Evolutionary conservation across 1,139 yeast species (phyloP).

Genomic region (Magnusiomyces fungicola): DNA sequence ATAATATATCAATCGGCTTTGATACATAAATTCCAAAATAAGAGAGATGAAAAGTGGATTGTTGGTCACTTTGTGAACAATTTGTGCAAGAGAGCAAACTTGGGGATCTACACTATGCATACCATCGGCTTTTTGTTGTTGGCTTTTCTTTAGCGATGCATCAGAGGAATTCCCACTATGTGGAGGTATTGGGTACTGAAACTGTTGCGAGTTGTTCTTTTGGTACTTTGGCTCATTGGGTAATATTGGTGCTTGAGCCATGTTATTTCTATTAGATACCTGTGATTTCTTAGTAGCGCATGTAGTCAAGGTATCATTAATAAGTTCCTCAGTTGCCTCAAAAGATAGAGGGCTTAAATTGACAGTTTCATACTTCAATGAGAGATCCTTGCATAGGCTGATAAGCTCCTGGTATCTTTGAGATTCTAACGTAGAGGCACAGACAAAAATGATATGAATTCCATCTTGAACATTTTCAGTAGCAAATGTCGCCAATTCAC

Average conservation of each 20-base stretch:
- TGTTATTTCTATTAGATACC: neutral
- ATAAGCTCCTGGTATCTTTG: conserved; percentile 19
- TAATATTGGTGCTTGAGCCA: neutral
- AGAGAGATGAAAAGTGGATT: conserved; percentile 27
- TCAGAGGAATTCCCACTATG: neutral
- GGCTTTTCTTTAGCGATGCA: neutral
- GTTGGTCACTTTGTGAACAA: conserved; percentile 23
- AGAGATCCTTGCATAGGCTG: conserved; percentile 23
- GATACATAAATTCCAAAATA: conserved; percentile 22
- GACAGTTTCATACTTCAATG: conserved; percentile 25
- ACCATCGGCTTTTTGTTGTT: neutral
- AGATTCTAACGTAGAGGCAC: conserved; percentile 24
- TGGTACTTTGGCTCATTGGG: neutral
- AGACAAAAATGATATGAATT: conserved; percentile 25
- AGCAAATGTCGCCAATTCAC: conserved; percentile 26
- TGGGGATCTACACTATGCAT: conserved; percentile 20
- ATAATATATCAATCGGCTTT: conserved; percentile 22
- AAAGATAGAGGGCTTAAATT: conserved; percentile 22
- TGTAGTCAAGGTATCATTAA: conserved; percentile 24
- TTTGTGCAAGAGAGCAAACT: conserved; percentile 25
- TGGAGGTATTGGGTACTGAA: neutral
- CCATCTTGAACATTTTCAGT: conserved; percentile 22
- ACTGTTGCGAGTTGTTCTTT: neutral
- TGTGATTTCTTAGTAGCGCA: conserved; percentile 4
- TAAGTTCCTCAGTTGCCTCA: conserved; percentile 25